A percentile compares a stretch with the other conserved stretches of the same genome.
Conservation (phyloP, 148 eudicot genomes). For the Cornus florida region DNA sequence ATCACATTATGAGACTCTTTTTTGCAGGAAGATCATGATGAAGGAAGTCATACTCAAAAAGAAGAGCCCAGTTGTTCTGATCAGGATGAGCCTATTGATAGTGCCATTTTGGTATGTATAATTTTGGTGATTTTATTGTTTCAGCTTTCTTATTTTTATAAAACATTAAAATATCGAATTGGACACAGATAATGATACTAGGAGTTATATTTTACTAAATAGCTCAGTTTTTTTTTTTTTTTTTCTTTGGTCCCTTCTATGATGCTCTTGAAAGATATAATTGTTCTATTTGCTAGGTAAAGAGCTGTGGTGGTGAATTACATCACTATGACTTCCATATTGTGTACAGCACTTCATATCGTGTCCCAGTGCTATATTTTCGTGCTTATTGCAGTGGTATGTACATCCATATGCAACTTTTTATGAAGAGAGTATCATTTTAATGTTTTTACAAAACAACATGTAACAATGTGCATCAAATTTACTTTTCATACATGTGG, state of each 20-base stretch:
- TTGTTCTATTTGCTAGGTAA: conserved; percentile 37
- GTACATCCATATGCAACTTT: conserved; percentile 1
- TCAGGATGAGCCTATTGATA: conserved; percentile 43
- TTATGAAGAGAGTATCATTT: neutral
- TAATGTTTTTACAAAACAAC: no score
- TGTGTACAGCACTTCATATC: conserved; percentile 76
- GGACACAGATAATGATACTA: neutral
- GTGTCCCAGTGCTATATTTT: conserved; percentile 83
- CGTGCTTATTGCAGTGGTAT: conserved; percentile 71
- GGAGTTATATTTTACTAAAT: neutral
- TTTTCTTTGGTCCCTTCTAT: neutral
- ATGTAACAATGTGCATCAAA: no score
- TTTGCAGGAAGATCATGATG: conserved; percentile 42
- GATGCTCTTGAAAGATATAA: neutral
- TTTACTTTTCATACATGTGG: neutral
- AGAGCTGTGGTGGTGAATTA: conserved; percentile 35
- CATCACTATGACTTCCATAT: conserved; percentile 82
- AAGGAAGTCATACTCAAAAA: conserved; percentile 16
- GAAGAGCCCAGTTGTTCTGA: conserved; percentile 36
- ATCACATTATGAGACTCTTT: neutral
- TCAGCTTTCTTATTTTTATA: neutral
- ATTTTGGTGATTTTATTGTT: neutral
- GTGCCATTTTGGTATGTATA: conserved; percentile 52
- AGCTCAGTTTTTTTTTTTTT: neutral
- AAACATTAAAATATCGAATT: neutral